These are phyloP conservation scores for Syzygium jambos DNA, from an alignment of 345 rosid species.

Conservation along the genomic window DNA sequence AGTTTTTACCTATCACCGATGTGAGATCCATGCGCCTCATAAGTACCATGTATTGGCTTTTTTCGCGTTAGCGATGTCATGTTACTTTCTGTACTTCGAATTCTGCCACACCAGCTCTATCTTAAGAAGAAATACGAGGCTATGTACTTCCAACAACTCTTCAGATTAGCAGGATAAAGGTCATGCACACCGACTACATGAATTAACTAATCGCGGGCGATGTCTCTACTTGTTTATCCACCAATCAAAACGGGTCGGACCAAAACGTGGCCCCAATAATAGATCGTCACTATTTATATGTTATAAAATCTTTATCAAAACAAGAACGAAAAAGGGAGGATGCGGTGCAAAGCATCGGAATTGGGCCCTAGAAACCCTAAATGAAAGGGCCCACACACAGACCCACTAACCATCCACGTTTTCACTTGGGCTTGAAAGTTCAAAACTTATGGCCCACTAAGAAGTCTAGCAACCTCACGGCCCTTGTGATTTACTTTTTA, in stretches of 20 bases:
- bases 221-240: background rate
- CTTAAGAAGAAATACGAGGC: background rate
- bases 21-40: accelerated
- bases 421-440: background rate
- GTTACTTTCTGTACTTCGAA: background rate
- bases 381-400: background rate
- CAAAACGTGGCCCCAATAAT: background rate
- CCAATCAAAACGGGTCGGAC: background rate
- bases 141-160: background rate
- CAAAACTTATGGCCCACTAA: background rate
- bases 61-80: background rate
- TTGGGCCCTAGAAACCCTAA: background rate
- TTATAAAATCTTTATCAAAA: background rate
- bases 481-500: background rate
- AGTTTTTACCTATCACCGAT: accelerated
- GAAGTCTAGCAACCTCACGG: background rate
- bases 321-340: background rate
- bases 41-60: background rate
- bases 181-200: background rate
- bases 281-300: background rate
- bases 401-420: background rate
- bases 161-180: background rate
- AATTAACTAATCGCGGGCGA: background rate
- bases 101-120: background rate
- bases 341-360: accelerated